Evolutionary conservation across 164 flowering plant species (phyloP).

Genomic region (Umbellularia californica): DNA sequence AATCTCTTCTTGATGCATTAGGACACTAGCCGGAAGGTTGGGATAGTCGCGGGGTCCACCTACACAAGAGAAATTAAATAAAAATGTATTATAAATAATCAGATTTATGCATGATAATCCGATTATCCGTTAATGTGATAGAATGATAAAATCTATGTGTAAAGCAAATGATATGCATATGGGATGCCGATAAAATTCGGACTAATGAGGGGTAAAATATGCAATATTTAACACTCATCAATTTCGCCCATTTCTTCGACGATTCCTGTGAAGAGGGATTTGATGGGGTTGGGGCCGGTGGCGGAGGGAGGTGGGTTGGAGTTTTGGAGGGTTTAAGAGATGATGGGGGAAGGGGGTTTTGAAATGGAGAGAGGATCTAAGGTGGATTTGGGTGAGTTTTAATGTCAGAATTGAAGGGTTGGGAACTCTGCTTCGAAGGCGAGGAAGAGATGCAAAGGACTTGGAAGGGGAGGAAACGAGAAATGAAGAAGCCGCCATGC

Average conservation of each 20-base stretch:
- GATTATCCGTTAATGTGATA: no score
- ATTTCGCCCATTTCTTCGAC: slow-evolving; percentile 94
- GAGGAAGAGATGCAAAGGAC: slow-evolving; percentile 17
- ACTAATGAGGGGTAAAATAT: no score
- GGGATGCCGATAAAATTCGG: no score
- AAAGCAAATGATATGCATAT: no score
- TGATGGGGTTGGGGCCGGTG: slow-evolving; percentile 11
- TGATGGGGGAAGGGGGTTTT: slow-evolving; percentile 9
- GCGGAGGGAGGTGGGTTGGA: slow-evolving; percentile 13
- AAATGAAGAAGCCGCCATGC: slow-evolving; percentile 2
- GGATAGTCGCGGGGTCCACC: no score
- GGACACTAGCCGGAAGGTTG: no score
- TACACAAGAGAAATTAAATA: no score
- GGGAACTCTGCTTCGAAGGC: slow-evolving; percentile 18
- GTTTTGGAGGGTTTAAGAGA: slow-evolving; percentile 15
- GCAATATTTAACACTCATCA: no score
- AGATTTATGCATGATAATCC: no score
- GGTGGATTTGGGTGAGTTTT: slow-evolving; percentile 10
- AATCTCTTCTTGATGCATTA: no score
- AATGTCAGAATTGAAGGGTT: not conserved
- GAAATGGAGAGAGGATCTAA: slow-evolving; percentile 14
- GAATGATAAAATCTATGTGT: no score
- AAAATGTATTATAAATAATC: no score
- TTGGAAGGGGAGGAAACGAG: not conserved
- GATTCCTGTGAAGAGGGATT: slow-evolving; percentile 77